These are phyloP conservation scores for Coprinellus micaceus DNA, from an alignment of 768 basidiomycete genomes.

Conservation along the genomic window DNA sequence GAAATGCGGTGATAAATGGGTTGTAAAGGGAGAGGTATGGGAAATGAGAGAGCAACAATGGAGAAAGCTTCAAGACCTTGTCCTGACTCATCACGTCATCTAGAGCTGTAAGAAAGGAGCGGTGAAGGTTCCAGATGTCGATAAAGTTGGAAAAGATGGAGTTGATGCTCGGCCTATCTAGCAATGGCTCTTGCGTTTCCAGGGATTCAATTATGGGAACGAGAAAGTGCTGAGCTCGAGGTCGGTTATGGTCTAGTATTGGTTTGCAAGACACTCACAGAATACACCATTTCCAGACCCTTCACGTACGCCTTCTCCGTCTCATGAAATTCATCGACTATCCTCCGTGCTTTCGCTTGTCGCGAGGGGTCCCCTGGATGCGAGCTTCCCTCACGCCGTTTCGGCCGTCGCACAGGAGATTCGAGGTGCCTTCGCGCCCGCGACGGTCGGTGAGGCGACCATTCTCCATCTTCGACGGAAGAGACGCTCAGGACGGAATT, in stretches of 20 bases:
- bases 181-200: constrained; percentile 63
- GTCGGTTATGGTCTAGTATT: too few species aligned
- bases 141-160: constrained; percentile 84
- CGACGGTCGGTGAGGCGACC: constrained; percentile 14
- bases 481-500: constrained; percentile 68
- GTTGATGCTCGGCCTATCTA: constrained; percentile 65
- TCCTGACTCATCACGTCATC: constrained; percentile 35
- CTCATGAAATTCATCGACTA: constrained; percentile 77
- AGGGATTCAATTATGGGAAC: constrained; percentile 74
- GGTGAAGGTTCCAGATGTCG: constrained; percentile 88
- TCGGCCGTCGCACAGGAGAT: constrained; percentile 32
- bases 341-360: constrained; percentile 57
- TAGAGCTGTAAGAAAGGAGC: constrained; percentile 64
- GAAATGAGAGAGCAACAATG: constrained; percentile 71
- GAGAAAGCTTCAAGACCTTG: constrained; percentile 25
- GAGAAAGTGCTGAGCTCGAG: constrained; percentile 64
- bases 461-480: constrained; percentile 57
- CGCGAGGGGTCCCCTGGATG: constrained; percentile 44
- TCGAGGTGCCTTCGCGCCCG: constrained; percentile 30
- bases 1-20: constrained; percentile 79
- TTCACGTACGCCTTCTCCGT: constrained; percentile 80
- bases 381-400: constrained; percentile 34
- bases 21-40: constrained; percentile 87
- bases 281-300: constrained; percentile 79
- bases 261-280: constrained; percentile 60